Evolutionary conservation across 2,329 filamentous ascomycete species (phyloP), one percentile per base, ranked within the genome.

Genomic region (Neofusicoccum parvum): DNA sequence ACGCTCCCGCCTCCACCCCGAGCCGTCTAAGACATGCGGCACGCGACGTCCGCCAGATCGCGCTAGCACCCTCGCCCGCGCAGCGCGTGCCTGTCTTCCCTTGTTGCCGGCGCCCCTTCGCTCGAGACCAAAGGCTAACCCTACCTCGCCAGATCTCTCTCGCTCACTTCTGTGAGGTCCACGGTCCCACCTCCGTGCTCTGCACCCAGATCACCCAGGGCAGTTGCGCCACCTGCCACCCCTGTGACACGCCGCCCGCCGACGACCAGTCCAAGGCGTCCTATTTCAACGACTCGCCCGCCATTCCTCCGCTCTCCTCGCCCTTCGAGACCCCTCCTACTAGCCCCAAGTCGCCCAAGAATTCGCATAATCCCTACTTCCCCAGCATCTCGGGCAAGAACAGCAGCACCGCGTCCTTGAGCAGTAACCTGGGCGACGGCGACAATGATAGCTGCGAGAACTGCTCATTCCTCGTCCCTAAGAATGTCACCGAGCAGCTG

Each of bases 91-190:
- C 64, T 58, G 56, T 62, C 34, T 63, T 56, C 58, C 62, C 45
- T 41, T 51, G 41, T 45, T 43, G 45, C 39, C 51, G 34, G 41
- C 54, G 54, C 49, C 65, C 37, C 36, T 41, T 48, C 43, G 41
- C 56, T 48, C 41, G n/a, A 45, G 14, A 17, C 17, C 43, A 27
- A 63, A 66, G 43, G 67, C 72, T 75, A 70, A 75, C 65, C 43
- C 37, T 11, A 68, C 20, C 59, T 41, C 39, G 27, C n/a, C 71
- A 87, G 85, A 82, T 87, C 73, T 87, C 85, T 71, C 81, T 87
- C 69, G 86, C 85, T 69, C 85, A 87, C 78, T 87, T 87, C 75
- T 87, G 85, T 77, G 85, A 87, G 78, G 80, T 85, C 75, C 85
- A 87, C 81, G 85, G 85, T 74, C 85, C 85, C 17, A 87, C 85